Conservation (phyloP, 257 asterid species). For the Datura wrightii region DNA sequence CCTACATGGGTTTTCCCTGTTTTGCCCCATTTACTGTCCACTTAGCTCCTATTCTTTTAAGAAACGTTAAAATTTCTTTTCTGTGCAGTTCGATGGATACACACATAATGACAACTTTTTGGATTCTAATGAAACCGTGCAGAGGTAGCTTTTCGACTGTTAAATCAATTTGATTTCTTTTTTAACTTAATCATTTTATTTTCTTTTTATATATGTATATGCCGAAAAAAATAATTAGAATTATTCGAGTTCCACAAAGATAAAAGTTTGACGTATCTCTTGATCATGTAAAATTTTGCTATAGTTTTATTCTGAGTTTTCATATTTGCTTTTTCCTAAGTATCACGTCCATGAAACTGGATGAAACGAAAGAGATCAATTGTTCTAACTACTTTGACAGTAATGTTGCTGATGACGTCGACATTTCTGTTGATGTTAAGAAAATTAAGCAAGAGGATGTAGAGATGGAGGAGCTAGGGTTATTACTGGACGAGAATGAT, state of each 20-base stretch:
- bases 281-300: slow-evolving; percentile 19
- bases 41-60: slow-evolving; percentile 19
- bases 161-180: slow-evolving; percentile 34
- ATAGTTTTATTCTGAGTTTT: no score
- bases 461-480: slow-evolving; percentile 25
- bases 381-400: background rate
- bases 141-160: slow-evolving; percentile 52
- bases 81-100: slow-evolving; percentile 49
- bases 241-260: no score
- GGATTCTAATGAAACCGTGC: slow-evolving; percentile 34
- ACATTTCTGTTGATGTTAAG: background rate
- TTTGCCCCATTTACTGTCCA: no score
- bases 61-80: slow-evolving; percentile 22
- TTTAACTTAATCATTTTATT: slow-evolving; percentile 22
- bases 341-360: no score
- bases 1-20: background rate
- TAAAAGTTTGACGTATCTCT: background rate
- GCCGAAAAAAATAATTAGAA: no score
- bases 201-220: background rate
- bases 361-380: background rate
- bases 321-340: no score
- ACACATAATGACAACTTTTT: slow-evolving; percentile 46
- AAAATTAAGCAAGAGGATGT: background rate
- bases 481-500: slow-evolving; percentile 6
- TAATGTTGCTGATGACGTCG: background rate